Evolutionary conservation across 352 stramenopile species (phyloP).

Genomic region (Pythium chondricola): DNA sequence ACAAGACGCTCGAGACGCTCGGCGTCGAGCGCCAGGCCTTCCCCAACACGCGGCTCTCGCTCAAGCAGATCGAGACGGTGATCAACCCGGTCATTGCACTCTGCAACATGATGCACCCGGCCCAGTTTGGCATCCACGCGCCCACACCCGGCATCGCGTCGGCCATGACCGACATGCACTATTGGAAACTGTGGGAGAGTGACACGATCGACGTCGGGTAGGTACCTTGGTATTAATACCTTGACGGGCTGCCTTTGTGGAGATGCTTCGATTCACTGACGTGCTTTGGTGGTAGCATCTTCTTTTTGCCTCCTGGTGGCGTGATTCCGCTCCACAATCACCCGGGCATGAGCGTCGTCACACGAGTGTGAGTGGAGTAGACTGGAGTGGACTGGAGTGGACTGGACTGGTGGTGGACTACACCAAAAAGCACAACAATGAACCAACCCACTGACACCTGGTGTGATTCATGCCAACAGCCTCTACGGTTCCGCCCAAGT

Average conservation of each 20-base stretch:
- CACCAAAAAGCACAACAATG: too few species aligned
- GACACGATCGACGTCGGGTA: constrained; percentile 79
- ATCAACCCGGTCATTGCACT: constrained; percentile 53
- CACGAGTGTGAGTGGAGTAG: constrained; percentile 48
- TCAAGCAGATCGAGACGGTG: constrained; percentile 67
- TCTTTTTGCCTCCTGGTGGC: constrained; percentile 76
- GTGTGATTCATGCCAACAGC: constrained; percentile 19
- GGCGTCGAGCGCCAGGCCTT: constrained; percentile 44
- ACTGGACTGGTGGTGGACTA: too few species aligned
- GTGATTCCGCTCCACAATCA: constrained; percentile 80
- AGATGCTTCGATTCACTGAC: neutral
- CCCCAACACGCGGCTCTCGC: constrained; percentile 61
- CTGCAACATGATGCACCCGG: constrained; percentile 43
- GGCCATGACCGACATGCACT: constrained; percentile 77
- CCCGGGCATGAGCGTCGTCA: constrained; percentile 79
- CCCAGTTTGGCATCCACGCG: constrained; percentile 70
- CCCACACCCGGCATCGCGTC: constrained; percentile 53
- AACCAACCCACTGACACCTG: neutral
- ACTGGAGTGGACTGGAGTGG: too few species aligned
- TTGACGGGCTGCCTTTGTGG: too few species aligned
- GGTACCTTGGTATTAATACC: too few species aligned
- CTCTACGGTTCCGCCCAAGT: constrained; percentile 70
- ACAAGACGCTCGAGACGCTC: constrained; percentile 44
- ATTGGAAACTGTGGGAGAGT: constrained; percentile 83
- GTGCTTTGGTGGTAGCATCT: constrained; percentile 36